Base-by-base conservation (phyloP, 805 yeast species). In the Yarrowia sp. region DNA sequence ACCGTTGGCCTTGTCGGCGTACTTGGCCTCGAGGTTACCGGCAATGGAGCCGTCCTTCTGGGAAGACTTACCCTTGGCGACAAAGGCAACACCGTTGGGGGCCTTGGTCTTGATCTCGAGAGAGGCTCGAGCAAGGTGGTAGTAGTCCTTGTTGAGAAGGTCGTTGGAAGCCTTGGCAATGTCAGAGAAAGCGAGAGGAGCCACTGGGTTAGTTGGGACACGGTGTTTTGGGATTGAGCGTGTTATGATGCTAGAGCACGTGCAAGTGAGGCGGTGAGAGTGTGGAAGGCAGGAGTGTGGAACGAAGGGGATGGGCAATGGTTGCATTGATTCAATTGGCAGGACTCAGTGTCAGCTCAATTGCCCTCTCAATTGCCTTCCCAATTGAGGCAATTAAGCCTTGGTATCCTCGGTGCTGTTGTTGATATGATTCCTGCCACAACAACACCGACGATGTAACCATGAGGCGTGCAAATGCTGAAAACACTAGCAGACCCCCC, bases 11-110 rank as follows among this genome's bases (percentile, higher is more conserved):
- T 92, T 92, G 87, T 95, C 99, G 71, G 90, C 82, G 85, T 89
- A 91, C 85, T 91, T 92, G 76, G 96, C 90, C 82, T 95, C 98
- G 70, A 95, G 83, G 77, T 89, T 87, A 75, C 97, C 97, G 72
- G 93, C 87, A 75, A 95, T 87, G 75, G 96, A 83, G 78, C 90
- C 88, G 78, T 88, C 91, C 82, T 87, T 87, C 76, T 87, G 85
- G 76, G 89, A 85, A 72, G 88, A 84, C 84, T 92, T 92, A 80
- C 97, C 97, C 85, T 91, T 92, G 78, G 92, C 91, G 77, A 95
- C 86, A 87, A 95, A 95, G 71, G 92, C 86, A 70, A 94, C 98
- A 76, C 98, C 98, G 80, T 92, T 94, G 80, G 97, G 97, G 75
- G 99, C 97, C 73, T 86, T 86, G 74, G 98, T 89, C 85, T 91